phyloP scores from a whole-genome alignment of 1,284 basidiomycete species.

The Blastosporella zonata region DNA sequence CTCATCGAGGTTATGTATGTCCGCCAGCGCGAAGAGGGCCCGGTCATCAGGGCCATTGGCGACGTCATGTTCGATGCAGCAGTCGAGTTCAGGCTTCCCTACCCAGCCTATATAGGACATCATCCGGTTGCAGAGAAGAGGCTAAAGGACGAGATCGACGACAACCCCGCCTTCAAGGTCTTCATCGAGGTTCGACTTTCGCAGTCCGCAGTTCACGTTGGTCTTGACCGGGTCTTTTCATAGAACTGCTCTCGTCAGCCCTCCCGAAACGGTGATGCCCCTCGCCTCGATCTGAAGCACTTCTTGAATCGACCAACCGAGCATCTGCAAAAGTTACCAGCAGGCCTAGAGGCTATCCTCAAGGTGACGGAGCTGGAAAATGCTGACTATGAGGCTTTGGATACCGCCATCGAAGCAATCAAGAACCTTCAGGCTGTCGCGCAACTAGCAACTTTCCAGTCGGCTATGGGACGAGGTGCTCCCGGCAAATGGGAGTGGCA shows the following conservation, averaged over 20 bases:
- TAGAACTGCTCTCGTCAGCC: slow-evolving; percentile 54
- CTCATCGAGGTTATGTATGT: slow-evolving; percentile 86
- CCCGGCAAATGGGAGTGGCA: slow-evolving; percentile 85
- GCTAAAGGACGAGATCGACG: slow-evolving; percentile 81
- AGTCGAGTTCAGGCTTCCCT: slow-evolving; percentile 83
- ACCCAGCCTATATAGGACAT: slow-evolving; percentile 84
- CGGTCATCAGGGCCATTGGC: slow-evolving; percentile 83
- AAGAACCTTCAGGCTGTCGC: slow-evolving; percentile 75
- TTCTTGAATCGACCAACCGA: slow-evolving; percentile 85
- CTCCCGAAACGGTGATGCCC: slow-evolving; percentile 53
- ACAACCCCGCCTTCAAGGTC: slow-evolving; percentile 77
- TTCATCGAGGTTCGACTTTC: slow-evolving; percentile 73
- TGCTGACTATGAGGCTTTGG: slow-evolving; percentile 76
- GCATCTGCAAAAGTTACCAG: slow-evolving; percentile 88
- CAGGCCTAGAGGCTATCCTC: slow-evolving; percentile 82
- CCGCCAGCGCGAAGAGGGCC: slow-evolving; percentile 84
- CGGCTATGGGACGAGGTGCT: slow-evolving; percentile 76
- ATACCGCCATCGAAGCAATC: slow-evolving; percentile 74
- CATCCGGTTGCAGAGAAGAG: slow-evolving; percentile 84
- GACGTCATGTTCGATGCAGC: slow-evolving; percentile 92
- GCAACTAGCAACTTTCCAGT: slow-evolving; percentile 83
- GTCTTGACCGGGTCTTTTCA: not conserved
- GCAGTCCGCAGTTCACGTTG: not conserved
- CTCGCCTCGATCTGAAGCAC: slow-evolving; percentile 81
- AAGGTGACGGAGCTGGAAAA: slow-evolving; percentile 76